phyloP scores from a whole-genome alignment of 2,329 filamentous ascomycete species.

The Alternaria hordeiaustralica region DNA sequence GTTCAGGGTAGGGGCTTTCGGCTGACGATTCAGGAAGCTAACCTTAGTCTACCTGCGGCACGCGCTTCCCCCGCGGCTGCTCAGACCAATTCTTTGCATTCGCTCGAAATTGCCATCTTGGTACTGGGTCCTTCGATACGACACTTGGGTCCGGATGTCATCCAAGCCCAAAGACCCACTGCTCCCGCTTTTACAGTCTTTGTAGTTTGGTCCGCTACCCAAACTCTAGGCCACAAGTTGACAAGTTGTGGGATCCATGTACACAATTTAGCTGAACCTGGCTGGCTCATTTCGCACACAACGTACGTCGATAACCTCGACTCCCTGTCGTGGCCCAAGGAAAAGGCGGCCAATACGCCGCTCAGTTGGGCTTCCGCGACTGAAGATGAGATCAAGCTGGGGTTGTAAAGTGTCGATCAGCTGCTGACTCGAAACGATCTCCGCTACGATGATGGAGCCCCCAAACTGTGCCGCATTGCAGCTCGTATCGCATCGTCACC shows the following conservation, averaged over 20 bases:
- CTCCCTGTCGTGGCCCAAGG: not conserved
- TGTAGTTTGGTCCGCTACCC: not conserved
- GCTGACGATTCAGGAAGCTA: not conserved
- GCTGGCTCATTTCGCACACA: not conserved
- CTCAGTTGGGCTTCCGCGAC: not conserved
- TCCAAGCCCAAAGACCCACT: not conserved
- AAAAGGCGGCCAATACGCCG: not conserved
- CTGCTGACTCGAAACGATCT: not conserved
- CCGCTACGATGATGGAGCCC: not conserved
- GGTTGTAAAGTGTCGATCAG: not conserved
- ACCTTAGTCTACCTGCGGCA: not conserved
- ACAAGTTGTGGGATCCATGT: not conserved
- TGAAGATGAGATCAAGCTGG: not conserved
- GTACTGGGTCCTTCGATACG: not conserved
- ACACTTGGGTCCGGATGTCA: not conserved
- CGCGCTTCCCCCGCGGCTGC: not conserved
- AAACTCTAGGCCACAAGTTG: not conserved
- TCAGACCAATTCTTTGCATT: not conserved
- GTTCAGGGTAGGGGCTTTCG: not conserved
- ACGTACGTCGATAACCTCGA: not conserved
- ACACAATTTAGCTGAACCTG: not conserved
- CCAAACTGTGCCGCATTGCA: slow-evolving; percentile 5
- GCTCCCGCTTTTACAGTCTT: not conserved
- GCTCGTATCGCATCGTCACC: not conserved
- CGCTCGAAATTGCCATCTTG: not conserved